These are phyloP conservation scores for Neofusicoccum cordaticola DNA, from an alignment of 2,329 filamentous ascomycete species.

Conservation along the genomic window DNA sequence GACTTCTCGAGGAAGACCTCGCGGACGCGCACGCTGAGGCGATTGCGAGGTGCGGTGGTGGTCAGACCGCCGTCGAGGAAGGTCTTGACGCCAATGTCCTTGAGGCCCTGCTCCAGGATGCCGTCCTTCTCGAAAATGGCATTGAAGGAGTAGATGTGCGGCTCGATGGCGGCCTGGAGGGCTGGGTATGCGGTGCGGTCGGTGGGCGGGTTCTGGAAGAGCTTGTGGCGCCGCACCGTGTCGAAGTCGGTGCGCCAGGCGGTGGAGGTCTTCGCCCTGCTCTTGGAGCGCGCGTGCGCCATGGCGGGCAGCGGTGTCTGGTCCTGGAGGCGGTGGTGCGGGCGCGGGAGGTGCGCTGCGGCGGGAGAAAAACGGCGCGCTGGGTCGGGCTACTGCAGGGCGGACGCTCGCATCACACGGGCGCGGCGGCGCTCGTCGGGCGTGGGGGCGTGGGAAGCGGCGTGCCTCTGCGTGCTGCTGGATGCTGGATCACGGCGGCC, in stretches of 20 bases:
- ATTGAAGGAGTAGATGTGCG: slow-evolving; percentile 96
- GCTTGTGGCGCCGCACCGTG: slow-evolving; percentile 77
- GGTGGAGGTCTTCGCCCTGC: slow-evolving; percentile 42
- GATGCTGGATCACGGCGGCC: not conserved
- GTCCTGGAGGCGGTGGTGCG: not conserved
- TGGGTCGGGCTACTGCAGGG: not conserved
- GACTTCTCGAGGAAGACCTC: slow-evolving; percentile 82
- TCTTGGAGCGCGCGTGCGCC: slow-evolving; percentile 18
- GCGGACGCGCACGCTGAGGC: slow-evolving; percentile 73
- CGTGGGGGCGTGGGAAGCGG: not conserved
- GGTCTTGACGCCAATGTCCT: slow-evolving; percentile 85
- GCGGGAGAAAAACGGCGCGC: not conserved
- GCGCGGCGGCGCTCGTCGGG: not conserved
- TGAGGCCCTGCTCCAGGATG: slow-evolving; percentile 69
- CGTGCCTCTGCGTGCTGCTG: too few species aligned
- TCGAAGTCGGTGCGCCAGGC: slow-evolving; percentile 85
- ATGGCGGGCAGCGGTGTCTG: not conserved
- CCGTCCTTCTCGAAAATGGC: slow-evolving; percentile 74
- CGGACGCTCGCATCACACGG: not conserved
- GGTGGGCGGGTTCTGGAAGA: slow-evolving; percentile 84
- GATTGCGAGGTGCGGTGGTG: slow-evolving; percentile 63
- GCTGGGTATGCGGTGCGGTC: slow-evolving; percentile 86
- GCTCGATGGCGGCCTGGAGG: slow-evolving; percentile 79
- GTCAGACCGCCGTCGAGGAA: slow-evolving; percentile 80
- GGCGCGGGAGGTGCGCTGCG: not conserved